These are phyloP conservation scores for Trypanosoma avium DNA, from an alignment of 208 protist species.

Conservation along the genomic window DNA sequence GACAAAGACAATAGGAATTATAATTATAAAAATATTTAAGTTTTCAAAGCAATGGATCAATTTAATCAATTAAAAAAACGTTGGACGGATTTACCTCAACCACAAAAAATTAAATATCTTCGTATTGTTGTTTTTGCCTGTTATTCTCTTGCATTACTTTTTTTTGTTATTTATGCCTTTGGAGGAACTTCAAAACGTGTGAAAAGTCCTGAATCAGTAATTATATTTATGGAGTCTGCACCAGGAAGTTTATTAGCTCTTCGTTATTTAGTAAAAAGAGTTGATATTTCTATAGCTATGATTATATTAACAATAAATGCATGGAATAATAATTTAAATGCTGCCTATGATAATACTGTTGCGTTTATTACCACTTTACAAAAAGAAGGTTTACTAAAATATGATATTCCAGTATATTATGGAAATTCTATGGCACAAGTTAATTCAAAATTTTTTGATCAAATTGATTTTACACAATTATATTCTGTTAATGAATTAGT, in stretches of 20 bases:
- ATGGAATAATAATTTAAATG: slow-evolving; percentile 40
- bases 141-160: slow-evolving; percentile 63
- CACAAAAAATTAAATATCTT: slow-evolving; percentile 65
- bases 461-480: slow-evolving; percentile 16
- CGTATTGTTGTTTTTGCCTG: slow-evolving; percentile 47
- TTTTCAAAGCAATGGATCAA: no score
- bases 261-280: slow-evolving; percentile 64
- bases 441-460: slow-evolving; percentile 19
- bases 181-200: slow-evolving; percentile 49
- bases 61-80: slow-evolving; percentile 33
- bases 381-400: slow-evolving; percentile 35
- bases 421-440: slow-evolving; percentile 35
- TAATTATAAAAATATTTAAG: not conserved
- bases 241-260: slow-evolving; percentile 56
- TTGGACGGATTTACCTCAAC: slow-evolving; percentile 62
- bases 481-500: not conserved
- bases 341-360: slow-evolving; percentile 25
- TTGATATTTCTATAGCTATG: slow-evolving; percentile 57
- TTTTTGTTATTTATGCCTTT: slow-evolving; percentile 78
- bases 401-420: slow-evolving; percentile 47
- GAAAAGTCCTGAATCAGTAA: slow-evolving; percentile 19
- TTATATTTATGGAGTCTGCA: slow-evolving; percentile 74
- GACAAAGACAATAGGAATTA: not conserved
- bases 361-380: slow-evolving; percentile 39
- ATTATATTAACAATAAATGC: slow-evolving; percentile 53